Evolutionary conservation across 2,329 filamentous ascomycete genomes (phyloP), one percentile per base, ranked within the genome.

Genomic region (Dendryphion nanum): DNA sequence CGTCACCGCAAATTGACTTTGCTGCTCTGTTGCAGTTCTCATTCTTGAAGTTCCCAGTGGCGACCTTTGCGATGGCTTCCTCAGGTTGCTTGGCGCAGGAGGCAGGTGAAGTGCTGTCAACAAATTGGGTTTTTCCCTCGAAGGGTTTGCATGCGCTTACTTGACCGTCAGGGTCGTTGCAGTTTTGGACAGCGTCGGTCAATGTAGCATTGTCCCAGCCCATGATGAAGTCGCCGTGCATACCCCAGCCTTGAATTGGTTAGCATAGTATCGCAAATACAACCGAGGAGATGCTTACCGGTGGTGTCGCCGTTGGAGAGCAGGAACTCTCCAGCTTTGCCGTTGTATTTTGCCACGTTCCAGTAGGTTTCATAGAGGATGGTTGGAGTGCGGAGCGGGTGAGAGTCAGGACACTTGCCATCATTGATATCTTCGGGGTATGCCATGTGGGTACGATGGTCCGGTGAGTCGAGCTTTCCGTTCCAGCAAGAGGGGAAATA

Each of bases 401-500:
- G 78, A 6, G 71, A 66, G 3, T 63, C 30, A 0, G 78, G 78
- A 55, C 78, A 82, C 55, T 73, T 73, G 45, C 77, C 77, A 48
- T 73, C 70, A 45, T 78, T 63, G 5, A 53, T 47, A 40, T 68
- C 59, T 30, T 63, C 64, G 33, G 84, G 84, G 63, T 78, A 88
- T 15, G 70, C 51, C 73, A 83, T 81, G 73, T 87, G 86, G 50
- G 75, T 74, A 64, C 74, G 70, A 72, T 80, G 81, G 68, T 83
- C 73, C 33, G 71, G 67, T 30, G 83, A 70, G 41, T 76, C 78
- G 24, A 74, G 61, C 44, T 70, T 64, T 30, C 83, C 84, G 66
- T 88, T 78, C 75, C 85, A 87, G 75, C 84, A 88, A 5, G 82
- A 86, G 3, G 84, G 84, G 69, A 88, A 85, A 71, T 86, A 83